Evolutionary conservation across 192 early-diverging fungal species (phyloP), one percentile per base, ranked within the genome.

Genomic region (Coemansia sp.): DNA sequence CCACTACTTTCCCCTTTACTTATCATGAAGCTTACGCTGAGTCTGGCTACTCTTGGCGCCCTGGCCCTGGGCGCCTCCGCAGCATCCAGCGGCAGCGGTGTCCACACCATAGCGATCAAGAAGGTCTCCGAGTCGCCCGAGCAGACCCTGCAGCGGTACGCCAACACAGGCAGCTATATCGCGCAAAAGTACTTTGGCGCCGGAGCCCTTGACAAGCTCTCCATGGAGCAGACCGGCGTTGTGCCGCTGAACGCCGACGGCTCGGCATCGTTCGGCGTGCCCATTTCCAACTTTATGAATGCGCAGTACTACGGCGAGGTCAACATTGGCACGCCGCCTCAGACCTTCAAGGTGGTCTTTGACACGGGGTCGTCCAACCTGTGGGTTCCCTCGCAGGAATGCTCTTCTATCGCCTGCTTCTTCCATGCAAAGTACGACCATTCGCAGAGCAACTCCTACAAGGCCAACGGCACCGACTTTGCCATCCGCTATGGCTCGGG

Each of bases 301-400:
- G 96, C 95, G 3, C 90, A 91, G 84, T 99, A 98, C 83, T 99
- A 89, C 68, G 95, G 94, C 20, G 91, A 95, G 46, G 89, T 96
- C 68, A 78, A 78, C 27, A 59, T 95, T 49, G 94, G 92, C 7
- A 91, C 91, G 19, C 96, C 96, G 20, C 80, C 88, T 25, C 95
- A 98, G 78, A 87, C 81, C 8, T 98, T 98, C 82, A 88, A 87
- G 54, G 93, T 95, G 29, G 88, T 94, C 35, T 92, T 94, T 52
- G 96, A 98, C 75, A 98, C 95, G 6, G 95, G 95, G 24, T 93
- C 89, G 45, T 90, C 90, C 34, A 98, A 97, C 75, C 83, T 98
- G 51, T 98, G 95, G 95, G 93, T 99, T 24, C 95, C 95, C 11
- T 95, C 93, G 19, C 90, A 89, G 6, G 88, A 88, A 58, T 99